Base-by-base conservation (phyloP, 441 rosid species). In the Pelargonium citronellum region DNA sequence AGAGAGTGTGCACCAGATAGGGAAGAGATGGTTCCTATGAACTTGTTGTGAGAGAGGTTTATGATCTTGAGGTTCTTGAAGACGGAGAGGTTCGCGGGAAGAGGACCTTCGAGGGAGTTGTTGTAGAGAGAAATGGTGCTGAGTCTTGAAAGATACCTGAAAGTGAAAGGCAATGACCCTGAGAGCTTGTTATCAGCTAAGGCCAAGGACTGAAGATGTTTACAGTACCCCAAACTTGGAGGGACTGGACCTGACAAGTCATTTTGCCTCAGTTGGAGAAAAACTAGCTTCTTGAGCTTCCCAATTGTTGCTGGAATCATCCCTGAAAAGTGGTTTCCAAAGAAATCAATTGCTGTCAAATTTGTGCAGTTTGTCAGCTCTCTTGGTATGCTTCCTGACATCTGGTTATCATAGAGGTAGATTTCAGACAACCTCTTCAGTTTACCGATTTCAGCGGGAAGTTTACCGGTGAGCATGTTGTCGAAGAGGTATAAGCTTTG, bases 181-280 rank as follows among this genome's bases (percentile, higher is more conserved):
- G 93, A 80, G 55, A 94, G 82, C 73, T 80, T 74, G 78, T 94
- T 94, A 67, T 94, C 97, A 0, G 95, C 97, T 79, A 94, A 81
- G 69, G 95, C 87, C 76, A 91, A 53, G 6, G 64, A 19, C 79
- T 80, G 84, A 43, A 91, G 86, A 37, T 74, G 79, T 55, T 63
- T 73, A 83, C 97, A 94, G 85, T 94, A 84, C 68, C 97, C 98
- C 62, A 94, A 74, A 73, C 87, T 86, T 63, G 94, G 83, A 5
- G 98, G 98, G 73, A 94, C 68, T 5, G 83, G 84, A 73, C 98
- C 97, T 0, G 84, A 79, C 73, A 94, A 73, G 63, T 86, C 89
- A 81, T 94, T 94, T 87, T 89, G 90, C 81, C 98, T 87, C 79
- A 91, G 73, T 20, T 94, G 96, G 78, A 94, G 93, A 64, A 83